phyloP scores from a whole-genome alignment of 2,329 filamentous ascomycete species.

The Neonectria coccinea region DNA sequence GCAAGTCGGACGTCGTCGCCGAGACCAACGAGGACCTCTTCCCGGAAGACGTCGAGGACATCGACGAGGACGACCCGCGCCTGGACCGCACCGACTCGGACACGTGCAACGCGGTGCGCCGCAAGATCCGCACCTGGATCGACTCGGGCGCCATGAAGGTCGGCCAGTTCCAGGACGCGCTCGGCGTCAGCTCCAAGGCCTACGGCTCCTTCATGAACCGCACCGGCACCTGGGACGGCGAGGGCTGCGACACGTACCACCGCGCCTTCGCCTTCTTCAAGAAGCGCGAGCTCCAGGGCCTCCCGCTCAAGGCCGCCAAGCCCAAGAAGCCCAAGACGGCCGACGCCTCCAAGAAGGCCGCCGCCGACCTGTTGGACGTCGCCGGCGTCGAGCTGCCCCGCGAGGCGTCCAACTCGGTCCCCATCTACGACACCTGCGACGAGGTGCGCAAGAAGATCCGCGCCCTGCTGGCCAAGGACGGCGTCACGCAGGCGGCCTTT shows the following conservation, averaged over 20 bases:
- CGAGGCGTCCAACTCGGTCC: slow-evolving; percentile 59
- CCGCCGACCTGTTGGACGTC: slow-evolving; percentile 54
- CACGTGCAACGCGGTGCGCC: slow-evolving; percentile 43
- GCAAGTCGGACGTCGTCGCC: slow-evolving; percentile 36
- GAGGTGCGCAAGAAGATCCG: slow-evolving; percentile 68
- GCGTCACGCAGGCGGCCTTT: slow-evolving; percentile 64
- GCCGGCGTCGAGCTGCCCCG: slow-evolving; percentile 57
- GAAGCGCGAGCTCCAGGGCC: slow-evolving; percentile 60
- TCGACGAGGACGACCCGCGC: slow-evolving; percentile 37
- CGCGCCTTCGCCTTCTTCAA: slow-evolving; percentile 61
- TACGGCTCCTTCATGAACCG: slow-evolving; percentile 63
- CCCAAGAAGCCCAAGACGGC: slow-evolving; percentile 47
- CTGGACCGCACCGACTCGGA: slow-evolving; percentile 27
- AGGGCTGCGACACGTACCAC: slow-evolving; percentile 49
- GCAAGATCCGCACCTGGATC: slow-evolving; percentile 42
- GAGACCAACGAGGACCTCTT: slow-evolving; percentile 37
- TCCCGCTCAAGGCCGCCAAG: slow-evolving; percentile 52
- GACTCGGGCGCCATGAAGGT: slow-evolving; percentile 49
- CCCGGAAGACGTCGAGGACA: slow-evolving; percentile 33
- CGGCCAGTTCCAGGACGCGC: slow-evolving; percentile 58
- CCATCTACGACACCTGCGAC: slow-evolving; percentile 68
- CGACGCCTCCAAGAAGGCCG: slow-evolving; percentile 38
- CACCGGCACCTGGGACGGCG: slow-evolving; percentile 54
- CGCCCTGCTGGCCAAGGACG: slow-evolving; percentile 56
- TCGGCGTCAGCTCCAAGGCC: slow-evolving; percentile 52